Evolutionary conservation across 1,139 yeast species (phyloP), one percentile per base, ranked within the genome.

Genomic region (Suhomyces anneliseae): DNA sequence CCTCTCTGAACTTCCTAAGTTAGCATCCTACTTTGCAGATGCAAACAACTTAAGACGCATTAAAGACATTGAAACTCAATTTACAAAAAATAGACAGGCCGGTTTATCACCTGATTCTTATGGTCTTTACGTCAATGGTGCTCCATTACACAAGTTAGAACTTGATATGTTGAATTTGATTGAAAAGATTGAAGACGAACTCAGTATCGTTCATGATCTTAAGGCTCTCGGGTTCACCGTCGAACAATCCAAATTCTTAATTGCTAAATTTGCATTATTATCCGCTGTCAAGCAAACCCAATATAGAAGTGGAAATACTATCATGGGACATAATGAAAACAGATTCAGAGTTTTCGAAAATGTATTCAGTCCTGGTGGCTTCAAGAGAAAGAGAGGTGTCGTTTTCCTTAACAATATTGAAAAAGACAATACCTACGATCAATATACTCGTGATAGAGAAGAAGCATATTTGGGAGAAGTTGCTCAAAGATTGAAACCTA

Each of bases 361-460:
- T 10, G 52, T 57, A 0, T 75, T 74, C 36, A 61, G 70, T 38
- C 67, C 72, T 11, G 62, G 66, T 12, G 52, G 51, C 4, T 54
- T 57, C 1, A 59, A 62, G 15, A 46, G 59, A 2, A 55, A 54
- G 35, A 70, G 72, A 12, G 80, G 82, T 0, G 79, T 92, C 7
- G 74, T 87, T 1, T 92, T 85, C 70, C 74, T 92, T 55, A 95
- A 92, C 58, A 86, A 93, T 64, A 67, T 93, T 10, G 95, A 85
- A 55, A 60, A 54, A 0, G 97, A 90, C 56, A 60, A 62, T 0
- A 71, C 69, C 36, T 92, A 88, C 61, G 58, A 63, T 2, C 62
- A 68, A 4, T 78, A 81, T 60, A 60, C 80, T 0, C 51, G 65
- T 1, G 74, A 83, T 49, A 65, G 82, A 27, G 54, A 65, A 5